Conservation (phyloP, 352 stramenopile species). For the Globisporangium barbulae region DNA sequence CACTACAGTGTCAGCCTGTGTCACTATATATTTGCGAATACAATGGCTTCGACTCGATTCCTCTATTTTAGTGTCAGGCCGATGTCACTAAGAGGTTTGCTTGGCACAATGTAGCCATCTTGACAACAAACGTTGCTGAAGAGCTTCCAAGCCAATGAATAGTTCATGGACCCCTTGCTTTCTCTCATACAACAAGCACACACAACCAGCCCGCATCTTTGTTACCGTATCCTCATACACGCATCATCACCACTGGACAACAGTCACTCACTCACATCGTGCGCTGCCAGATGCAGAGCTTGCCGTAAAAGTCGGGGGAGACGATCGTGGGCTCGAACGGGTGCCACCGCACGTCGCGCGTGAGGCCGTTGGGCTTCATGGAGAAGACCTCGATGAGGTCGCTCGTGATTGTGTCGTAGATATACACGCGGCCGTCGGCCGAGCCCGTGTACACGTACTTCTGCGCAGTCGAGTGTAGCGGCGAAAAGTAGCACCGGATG, state of each 20-base stretch:
- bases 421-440: conserved; percentile 77
- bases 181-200: neutral
- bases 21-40: no score
- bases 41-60: no score
- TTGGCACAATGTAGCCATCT: neutral
- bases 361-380: conserved; percentile 77
- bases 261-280: conserved; percentile 8
- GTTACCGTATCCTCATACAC: neutral
- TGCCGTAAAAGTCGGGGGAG: conserved; percentile 84
- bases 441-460: conserved; percentile 87
- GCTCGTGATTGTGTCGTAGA: conserved; percentile 75
- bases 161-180: no score
- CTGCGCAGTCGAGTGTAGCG: conserved; percentile 81
- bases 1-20: neutral
- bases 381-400: conserved; percentile 76
- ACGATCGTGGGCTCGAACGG: conserved; percentile 80
- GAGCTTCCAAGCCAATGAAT: no score
- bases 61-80: neutral
- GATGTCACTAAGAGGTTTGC: neutral
- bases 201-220: neutral
- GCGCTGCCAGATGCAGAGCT: conserved; percentile 81
- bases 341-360: conserved; percentile 82
- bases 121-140: no score
- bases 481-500: conserved; percentile 84
- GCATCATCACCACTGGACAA: neutral